Evolutionary conservation across 192 early-diverging fungal species (phyloP), one percentile per base, ranked within the genome.

Genomic region (Neocallimastix lanati): DNA sequence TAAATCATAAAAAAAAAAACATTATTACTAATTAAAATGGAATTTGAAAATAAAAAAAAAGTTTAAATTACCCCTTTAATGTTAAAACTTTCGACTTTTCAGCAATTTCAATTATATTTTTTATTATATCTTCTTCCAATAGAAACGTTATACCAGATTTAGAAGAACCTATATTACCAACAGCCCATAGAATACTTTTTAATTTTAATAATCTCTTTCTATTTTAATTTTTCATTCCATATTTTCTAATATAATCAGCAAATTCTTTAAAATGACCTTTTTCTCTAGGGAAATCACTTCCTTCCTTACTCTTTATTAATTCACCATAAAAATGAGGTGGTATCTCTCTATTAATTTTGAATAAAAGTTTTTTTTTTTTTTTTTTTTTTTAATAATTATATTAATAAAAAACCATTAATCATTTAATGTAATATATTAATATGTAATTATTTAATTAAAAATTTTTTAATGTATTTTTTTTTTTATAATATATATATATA

Each of bases 271-370:
- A 92, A 78, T 95, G 92, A 1, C 91, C 92, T 28, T 86, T 88
- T 78, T 87, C 84, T n/a, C 87, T 78, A 30, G 95, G 81, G 25
- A 91, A 83, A 27, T 85, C 80, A 79, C 91, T 91, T 25, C 94
- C 93, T 86, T 93, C 90, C 25, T 85, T 84, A 25, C 93, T 94
- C 78, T 92, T 90, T 12, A 92, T 87, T 33, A 96, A 82, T 79
- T 93, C 91, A 14, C 93, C 92, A 80, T 93, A 94, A 80, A 96
- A 94, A 82, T 96, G 94, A 14, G 91, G 86, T 4, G 89, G 91
- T 7, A 87, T 84, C 35, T 79, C 80, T 21, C 84, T 29, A 58
- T 21, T n/a, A 81, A 79, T 29, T 58, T 82, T 50, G 16, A 11
- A 36, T 12, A 12, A 30, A n/a, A 84, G 13, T n/a, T n/a, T n/a